Conservation (phyloP, 768 basidiomycete species). For the Auriscalpium vulgare region DNA sequence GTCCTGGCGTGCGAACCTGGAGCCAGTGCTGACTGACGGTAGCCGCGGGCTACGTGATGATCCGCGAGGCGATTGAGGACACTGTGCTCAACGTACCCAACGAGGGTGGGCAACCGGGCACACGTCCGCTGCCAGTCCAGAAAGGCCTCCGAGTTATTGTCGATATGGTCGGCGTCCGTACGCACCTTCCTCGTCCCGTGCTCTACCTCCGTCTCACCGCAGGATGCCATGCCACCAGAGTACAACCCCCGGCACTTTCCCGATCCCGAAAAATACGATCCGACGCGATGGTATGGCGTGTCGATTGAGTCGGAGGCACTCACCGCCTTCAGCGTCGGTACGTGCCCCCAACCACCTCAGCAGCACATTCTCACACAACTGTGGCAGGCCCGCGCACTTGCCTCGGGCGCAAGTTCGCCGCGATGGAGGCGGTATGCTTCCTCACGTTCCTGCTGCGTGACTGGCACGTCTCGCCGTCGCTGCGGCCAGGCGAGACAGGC, state of each 20-base stretch:
- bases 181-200: slow-evolving; percentile 2
- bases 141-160: slow-evolving; percentile 21
- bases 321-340: slow-evolving; percentile 14
- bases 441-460: slow-evolving; percentile 44
- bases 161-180: slow-evolving; percentile 24
- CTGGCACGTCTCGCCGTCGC: slow-evolving; percentile 41
- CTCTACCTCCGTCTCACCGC: background rate
- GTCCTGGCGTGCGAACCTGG: too few relatives aligned
- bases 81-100: slow-evolving; percentile 15
- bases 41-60: slow-evolving; percentile 25
- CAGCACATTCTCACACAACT: background rate
- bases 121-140: slow-evolving; percentile 14
- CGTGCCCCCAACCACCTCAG: background rate
- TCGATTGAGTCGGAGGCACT: slow-evolving; percentile 6
- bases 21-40: background rate
- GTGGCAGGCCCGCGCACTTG: slow-evolving; percentile 43
- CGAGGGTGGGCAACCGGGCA: slow-evolving; percentile 8
- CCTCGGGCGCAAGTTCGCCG: slow-evolving; percentile 48
- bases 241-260: slow-evolving; percentile 29
- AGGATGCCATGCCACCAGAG: slow-evolving; percentile 20
- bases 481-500: slow-evolving; percentile 29
- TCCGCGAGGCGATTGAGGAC: slow-evolving; percentile 25
- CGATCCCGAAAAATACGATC: slow-evolving; percentile 28
- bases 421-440: slow-evolving; percentile 44
- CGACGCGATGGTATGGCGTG: slow-evolving; percentile 31